Percentiles rank a stretch among this genome's conserved stretches.
phyloP scores from a whole-genome alignment of 139 green algal genomes.

The Chlorella sp. region DNA sequence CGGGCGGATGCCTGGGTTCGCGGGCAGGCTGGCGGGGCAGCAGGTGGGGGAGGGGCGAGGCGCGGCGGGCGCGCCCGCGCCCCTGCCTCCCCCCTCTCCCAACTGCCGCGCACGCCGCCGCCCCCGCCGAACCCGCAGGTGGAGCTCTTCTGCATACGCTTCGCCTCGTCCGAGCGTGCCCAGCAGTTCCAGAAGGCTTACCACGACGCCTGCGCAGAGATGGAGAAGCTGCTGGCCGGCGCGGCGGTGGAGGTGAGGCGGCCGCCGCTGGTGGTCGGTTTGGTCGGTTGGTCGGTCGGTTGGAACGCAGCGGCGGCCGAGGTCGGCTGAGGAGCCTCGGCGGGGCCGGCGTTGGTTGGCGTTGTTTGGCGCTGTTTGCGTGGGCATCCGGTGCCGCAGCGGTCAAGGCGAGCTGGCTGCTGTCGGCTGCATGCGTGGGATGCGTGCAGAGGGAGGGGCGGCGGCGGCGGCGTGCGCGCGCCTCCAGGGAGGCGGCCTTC shows the following conservation, averaged over 20 bases:
- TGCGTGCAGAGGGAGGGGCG: too few relatives aligned
- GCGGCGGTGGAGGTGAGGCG: slow-evolving; percentile 5
- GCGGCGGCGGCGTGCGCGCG: too few relatives aligned
- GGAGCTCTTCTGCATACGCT: slow-evolving; percentile 93
- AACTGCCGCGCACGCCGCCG: too few relatives aligned
- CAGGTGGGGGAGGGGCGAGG: too few relatives aligned
- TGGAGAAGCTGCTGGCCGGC: slow-evolving; percentile 64
- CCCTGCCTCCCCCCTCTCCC: too few relatives aligned
- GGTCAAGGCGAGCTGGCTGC: neutral
- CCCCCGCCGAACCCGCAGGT: too few relatives aligned
- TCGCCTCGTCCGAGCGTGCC: slow-evolving; percentile 72
- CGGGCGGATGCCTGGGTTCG: too few relatives aligned
- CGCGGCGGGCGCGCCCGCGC: too few relatives aligned
- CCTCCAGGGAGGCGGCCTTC: too few relatives aligned
- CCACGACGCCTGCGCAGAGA: slow-evolving; percentile 68
- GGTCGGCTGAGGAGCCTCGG: neutral
- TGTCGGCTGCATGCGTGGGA: too few relatives aligned
- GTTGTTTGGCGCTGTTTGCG: neutral
- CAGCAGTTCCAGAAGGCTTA: slow-evolving; percentile 84
- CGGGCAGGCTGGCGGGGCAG: too few relatives aligned
- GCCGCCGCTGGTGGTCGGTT: neutral
- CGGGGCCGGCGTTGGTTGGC: neutral
- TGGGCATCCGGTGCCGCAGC: neutral
- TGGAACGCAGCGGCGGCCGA: neutral
- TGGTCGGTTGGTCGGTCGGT: neutral